A percentile compares a stretch with the other conserved stretches of the same genome.
phyloP scores from a whole-genome alignment of 2,329 filamentous ascomycete genomes.

The Colletotrichum endophyticum region DNA sequence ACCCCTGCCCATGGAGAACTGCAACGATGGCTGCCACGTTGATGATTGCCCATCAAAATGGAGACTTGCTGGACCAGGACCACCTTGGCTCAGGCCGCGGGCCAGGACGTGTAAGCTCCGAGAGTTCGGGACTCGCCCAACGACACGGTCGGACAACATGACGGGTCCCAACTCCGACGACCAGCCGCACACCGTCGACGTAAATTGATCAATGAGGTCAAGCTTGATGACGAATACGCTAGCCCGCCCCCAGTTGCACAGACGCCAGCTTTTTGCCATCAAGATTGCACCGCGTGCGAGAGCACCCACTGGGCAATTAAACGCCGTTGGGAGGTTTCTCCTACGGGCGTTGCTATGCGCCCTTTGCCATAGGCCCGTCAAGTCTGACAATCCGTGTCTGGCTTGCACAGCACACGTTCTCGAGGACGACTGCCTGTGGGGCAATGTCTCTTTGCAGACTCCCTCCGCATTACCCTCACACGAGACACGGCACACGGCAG shows the following conservation, averaged over 20 bases:
- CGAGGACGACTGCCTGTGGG: not conserved
- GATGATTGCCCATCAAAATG: slow-evolving; percentile 10
- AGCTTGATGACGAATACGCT: not conserved
- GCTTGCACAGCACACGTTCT: not conserved
- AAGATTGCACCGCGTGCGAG: not conserved
- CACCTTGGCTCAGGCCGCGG: not conserved
- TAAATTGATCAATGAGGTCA: slow-evolving; percentile 11
- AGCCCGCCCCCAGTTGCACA: not conserved
- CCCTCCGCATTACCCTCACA: not conserved
- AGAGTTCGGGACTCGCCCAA: not conserved
- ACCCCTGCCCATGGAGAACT: not conserved
- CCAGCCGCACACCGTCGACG: not conserved
- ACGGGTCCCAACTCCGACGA: not conserved
- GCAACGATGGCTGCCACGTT: slow-evolving; percentile 11
- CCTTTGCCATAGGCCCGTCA: not conserved
- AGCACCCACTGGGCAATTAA: not conserved
- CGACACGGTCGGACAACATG: not conserved
- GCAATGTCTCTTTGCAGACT: not conserved
- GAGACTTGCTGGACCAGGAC: not conserved
- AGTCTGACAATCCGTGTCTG: not conserved
- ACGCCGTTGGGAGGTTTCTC: not conserved
- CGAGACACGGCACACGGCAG: not conserved
- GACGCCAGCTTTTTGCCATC: not conserved
- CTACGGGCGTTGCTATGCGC: not conserved
- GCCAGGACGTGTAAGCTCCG: not conserved